Percentiles rank a stretch among this genome's conserved stretches.
Evolutionary conservation across 805 yeast genomes (phyloP).

Genomic region (Starmera caribaea): DNA sequence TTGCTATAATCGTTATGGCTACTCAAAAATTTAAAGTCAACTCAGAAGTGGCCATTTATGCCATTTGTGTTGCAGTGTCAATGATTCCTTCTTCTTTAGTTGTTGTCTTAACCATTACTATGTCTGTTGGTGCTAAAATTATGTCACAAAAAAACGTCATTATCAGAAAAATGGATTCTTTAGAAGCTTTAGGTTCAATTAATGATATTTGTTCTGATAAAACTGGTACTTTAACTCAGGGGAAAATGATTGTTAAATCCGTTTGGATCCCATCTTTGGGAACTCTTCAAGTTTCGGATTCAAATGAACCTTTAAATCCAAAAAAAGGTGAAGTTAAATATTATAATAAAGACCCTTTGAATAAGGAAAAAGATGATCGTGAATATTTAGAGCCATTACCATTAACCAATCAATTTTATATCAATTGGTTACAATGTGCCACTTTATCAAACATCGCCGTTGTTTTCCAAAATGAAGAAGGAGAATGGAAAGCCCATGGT

Average conservation of each 20-base stretch:
- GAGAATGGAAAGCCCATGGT: constrained; percentile 69
- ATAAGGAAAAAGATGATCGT: constrained; percentile 10
- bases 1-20: constrained; percentile 83
- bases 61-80: constrained; percentile 70
- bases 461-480: constrained; percentile 39
- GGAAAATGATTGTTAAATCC: constrained; percentile 65
- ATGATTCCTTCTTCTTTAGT: constrained; percentile 79
- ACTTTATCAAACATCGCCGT: constrained; percentile 75
- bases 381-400: constrained; percentile 7
- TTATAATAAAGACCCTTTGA: constrained; percentile 9
- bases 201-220: constrained; percentile 77
- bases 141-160: constrained; percentile 62
- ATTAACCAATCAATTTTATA: constrained; percentile 20
- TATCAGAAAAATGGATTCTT: constrained; percentile 67
- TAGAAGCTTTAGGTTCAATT: constrained; percentile 72
- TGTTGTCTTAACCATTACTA: constrained; percentile 75
- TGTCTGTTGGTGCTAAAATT: constrained; percentile 74
- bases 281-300: constrained; percentile 40
- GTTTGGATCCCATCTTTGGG: constrained; percentile 64
- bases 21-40: constrained; percentile 69
- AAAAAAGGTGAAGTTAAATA: constrained; percentile 35
- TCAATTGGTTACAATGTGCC: constrained; percentile 53
- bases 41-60: constrained; percentile 77
- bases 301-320: constrained; percentile 58
- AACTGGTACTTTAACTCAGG: constrained; percentile 76